Evolutionary conservation across 2,329 filamentous ascomycete species (phyloP), one percentile per base, ranked within the genome.

Genomic region (Fusarium papillatum): DNA sequence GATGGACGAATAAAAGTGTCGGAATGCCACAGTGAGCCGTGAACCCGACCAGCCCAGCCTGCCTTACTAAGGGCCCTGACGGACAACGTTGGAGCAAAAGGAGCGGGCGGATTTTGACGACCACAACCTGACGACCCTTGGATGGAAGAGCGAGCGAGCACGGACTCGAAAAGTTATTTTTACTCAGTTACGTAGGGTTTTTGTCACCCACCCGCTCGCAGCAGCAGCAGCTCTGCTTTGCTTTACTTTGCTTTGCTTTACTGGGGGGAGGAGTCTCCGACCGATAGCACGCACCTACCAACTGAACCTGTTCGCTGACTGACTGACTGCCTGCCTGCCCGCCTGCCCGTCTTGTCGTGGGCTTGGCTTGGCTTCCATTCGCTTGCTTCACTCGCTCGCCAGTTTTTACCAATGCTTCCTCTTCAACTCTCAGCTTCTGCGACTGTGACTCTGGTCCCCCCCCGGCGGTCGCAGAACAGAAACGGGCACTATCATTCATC

Each of bases 141-240:
- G 64, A 16, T 41, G 50, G 38, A 7, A 34, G 66, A 39, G 64
- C 55, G 34, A 36, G 31, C 31, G 62, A 76, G 79, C 79, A 79
- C 76, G 77, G 78, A 73, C 77, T 38, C 62, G 61, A 31, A 77
- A 77, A 77, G 80, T 81, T 82, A 82, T 82, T 82, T 82, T 82
- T 82, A 82, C 72, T 69, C 69, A 66, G 69, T 73, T 69, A 78
- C 77, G 69, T 73, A 71, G 69, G 70, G 55, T 76, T 75, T 79
- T 78, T 79, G 79, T 78, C 73, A 75, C 73, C 76, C 69, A 72
- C 50, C 36, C 61, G 57, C 63, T 60, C 67, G 64, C 65, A 31
- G 26, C 43, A 46, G 39, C 39, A 43, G 39, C 39, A n/a, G 19
- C 46, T 48, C 22, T 24, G 50, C 50, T 34, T 64, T 60, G 59